Conservation (phyloP, 805 yeast genomes). For the Saccharomyces eubayanus region DNA sequence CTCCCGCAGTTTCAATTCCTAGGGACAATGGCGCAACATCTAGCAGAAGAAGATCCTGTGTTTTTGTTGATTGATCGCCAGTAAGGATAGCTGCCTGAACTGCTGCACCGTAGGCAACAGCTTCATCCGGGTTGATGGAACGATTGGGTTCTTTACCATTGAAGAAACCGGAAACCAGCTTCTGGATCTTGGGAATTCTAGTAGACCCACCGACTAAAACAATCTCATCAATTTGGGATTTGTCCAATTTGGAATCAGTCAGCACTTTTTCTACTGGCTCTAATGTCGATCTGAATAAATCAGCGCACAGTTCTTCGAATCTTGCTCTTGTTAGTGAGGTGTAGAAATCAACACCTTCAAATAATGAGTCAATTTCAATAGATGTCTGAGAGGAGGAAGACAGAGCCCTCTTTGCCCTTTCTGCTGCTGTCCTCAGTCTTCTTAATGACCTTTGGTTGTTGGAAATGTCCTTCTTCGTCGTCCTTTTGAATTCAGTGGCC, state of each 20-base stretch:
- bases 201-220: conserved; percentile 96
- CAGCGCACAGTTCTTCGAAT: conserved; percentile 91
- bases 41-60: conserved; percentile 84
- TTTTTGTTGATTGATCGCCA: conserved; percentile 91
- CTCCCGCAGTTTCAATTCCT: conserved; percentile 98
- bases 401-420: conserved; percentile 94
- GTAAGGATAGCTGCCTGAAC: conserved; percentile 94
- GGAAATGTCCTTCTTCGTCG: conserved; percentile 84
- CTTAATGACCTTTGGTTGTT: conserved; percentile 88
- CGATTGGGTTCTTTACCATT: conserved; percentile 94
- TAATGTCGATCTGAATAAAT: conserved; percentile 82
- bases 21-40: conserved; percentile 94
- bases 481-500: conserved; percentile 87
- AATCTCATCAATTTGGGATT: conserved; percentile 80
- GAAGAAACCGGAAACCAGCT: conserved; percentile 89
- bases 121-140: conserved; percentile 96
- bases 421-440: conserved; percentile 95
- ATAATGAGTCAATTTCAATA: conserved; percentile 86
- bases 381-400: conserved; percentile 93
- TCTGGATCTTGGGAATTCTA: conserved; percentile 93
- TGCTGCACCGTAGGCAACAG: conserved; percentile 98
- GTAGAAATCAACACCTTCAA: conserved; percentile 91
- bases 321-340: conserved; percentile 93
- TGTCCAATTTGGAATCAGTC: conserved; percentile 81
- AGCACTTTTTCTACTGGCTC: conserved; percentile 93